Percentiles rank a stretch among this genome's conserved stretches.
These are phyloP conservation scores for Claviceps africana DNA, from an alignment of 2,329 filamentous ascomycete species.

Conservation along the genomic window DNA sequence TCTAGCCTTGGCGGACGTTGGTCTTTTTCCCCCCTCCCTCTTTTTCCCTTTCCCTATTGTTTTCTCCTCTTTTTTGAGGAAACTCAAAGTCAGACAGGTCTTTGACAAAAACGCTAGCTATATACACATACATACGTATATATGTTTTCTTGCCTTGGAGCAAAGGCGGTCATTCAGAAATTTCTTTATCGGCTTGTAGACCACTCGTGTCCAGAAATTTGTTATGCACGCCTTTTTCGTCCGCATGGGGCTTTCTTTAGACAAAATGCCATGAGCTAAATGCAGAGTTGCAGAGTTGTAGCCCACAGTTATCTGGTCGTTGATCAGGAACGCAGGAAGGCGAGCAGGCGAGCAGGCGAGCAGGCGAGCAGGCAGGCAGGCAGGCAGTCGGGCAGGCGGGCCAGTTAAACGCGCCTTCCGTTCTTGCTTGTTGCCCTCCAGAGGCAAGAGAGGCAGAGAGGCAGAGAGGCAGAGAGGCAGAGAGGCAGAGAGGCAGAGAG, in stretches of 20 bases:
- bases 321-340: neutral
- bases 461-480: neutral
- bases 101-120: neutral
- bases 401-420: neutral
- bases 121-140: no score
- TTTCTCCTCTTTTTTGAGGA: no score
- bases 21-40: no score
- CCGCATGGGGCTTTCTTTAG: neutral
- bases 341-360: no score
- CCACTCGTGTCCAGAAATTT: neutral
- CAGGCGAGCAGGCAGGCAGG: neutral
- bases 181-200: neutral
- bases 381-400: no score
- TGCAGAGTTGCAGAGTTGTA: neutral
- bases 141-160: neutral
- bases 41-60: no score
- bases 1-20: no score
- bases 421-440: neutral
- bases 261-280: neutral
- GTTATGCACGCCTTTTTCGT: neutral
- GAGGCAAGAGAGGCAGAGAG: neutral
- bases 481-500: neutral
- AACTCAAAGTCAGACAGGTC: no score
- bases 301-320: neutral
- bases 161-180: neutral